Conservation (phyloP, 1,284 basidiomycete species). For the Schizophyllum commune region DNA sequence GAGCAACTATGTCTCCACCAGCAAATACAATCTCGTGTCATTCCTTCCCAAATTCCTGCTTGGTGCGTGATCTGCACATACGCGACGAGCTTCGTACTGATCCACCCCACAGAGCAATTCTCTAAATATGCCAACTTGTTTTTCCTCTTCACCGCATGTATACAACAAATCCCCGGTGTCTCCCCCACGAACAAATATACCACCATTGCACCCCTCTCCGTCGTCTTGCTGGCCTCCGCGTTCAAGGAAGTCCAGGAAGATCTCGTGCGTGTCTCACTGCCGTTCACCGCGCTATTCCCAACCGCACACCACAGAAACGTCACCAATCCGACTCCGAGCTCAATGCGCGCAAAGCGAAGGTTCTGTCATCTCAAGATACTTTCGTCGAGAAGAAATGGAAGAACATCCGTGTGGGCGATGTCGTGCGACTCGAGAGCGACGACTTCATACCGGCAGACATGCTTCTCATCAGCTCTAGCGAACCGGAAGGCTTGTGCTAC, state of each 20-base stretch:
- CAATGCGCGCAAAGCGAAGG: slow-evolving; percentile 79
- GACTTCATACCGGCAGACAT: slow-evolving; percentile 97
- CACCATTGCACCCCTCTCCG: slow-evolving; percentile 86
- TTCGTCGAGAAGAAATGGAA: slow-evolving; percentile 86
- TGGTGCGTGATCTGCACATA: slow-evolving; percentile 46
- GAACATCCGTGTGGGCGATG: slow-evolving; percentile 85
- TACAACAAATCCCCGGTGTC: slow-evolving; percentile 97
- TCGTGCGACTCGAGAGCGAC: slow-evolving; percentile 86
- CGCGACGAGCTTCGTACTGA: slow-evolving; percentile 1
- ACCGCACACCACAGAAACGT: slow-evolving; percentile 61
- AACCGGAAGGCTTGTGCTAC: slow-evolving; percentile 96
- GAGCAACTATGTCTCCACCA: slow-evolving; percentile 88
- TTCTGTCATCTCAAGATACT: slow-evolving; percentile 55
- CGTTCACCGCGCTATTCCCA: not conserved
- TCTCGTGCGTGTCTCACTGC: slow-evolving; percentile 37
- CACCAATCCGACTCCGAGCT: slow-evolving; percentile 93
- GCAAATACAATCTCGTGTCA: slow-evolving; percentile 88
- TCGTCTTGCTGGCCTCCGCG: slow-evolving; percentile 92
- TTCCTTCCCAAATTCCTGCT: slow-evolving; percentile 93
- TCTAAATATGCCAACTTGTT: slow-evolving; percentile 98
- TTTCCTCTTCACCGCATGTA: slow-evolving; percentile 97
- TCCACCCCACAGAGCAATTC: slow-evolving; percentile 78
- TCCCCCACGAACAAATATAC: slow-evolving; percentile 96
- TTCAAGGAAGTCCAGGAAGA: slow-evolving; percentile 98
- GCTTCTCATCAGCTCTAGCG: slow-evolving; percentile 81